A percentile compares a stretch with the other conserved stretches of the same genome.
These are phyloP conservation scores for Maudiozyma humilis DNA, from an alignment of 1,139 yeast species.

Conservation along the genomic window DNA sequence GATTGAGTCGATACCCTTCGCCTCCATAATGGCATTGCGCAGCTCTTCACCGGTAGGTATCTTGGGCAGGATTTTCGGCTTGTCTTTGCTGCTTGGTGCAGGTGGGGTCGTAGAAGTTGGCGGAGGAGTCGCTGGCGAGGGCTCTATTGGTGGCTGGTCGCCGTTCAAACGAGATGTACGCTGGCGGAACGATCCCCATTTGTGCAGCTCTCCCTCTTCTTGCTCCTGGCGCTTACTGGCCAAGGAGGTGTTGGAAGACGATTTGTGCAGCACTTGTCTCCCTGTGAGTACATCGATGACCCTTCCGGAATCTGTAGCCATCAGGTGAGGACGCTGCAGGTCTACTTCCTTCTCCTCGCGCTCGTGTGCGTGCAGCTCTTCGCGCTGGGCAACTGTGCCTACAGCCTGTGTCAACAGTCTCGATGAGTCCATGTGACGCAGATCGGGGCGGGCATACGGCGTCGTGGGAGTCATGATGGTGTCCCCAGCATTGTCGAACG, in stretches of 20 bases:
- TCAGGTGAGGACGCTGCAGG: conserved; percentile 47
- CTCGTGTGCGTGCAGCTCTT: neutral
- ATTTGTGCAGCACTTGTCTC: conserved; percentile 56
- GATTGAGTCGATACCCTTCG: conserved; percentile 69
- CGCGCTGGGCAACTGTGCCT: conserved; percentile 7
- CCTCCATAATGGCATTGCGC: conserved; percentile 67
- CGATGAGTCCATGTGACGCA: conserved; percentile 24
- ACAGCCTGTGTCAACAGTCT: conserved; percentile 12
- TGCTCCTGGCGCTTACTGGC: conserved; percentile 71
- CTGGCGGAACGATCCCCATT: conserved; percentile 69
- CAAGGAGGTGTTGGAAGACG: conserved; percentile 49
- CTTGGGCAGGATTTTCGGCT: conserved; percentile 23
- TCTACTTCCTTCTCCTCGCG: conserved; percentile 10
- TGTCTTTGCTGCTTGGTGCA: neutral
- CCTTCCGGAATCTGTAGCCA: conserved; percentile 52
- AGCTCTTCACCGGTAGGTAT: conserved; percentile 71
- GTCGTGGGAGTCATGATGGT: conserved; percentile 1
- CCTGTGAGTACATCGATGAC: conserved; percentile 67
- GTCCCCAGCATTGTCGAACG: conserved; percentile 1
- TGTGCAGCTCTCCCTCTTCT: conserved; percentile 88
- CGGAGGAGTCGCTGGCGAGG: neutral
- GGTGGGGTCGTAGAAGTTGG: neutral
- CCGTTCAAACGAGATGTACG: conserved; percentile 34
- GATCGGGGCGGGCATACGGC: conserved; percentile 9
- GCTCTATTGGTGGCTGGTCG: neutral